Percentiles rank a stretch among this genome's conserved stretches.
These are phyloP conservation scores for Copromyces sp. DNA, from an alignment of 495 filamentous ascomycete species.

Conservation along the genomic window DNA sequence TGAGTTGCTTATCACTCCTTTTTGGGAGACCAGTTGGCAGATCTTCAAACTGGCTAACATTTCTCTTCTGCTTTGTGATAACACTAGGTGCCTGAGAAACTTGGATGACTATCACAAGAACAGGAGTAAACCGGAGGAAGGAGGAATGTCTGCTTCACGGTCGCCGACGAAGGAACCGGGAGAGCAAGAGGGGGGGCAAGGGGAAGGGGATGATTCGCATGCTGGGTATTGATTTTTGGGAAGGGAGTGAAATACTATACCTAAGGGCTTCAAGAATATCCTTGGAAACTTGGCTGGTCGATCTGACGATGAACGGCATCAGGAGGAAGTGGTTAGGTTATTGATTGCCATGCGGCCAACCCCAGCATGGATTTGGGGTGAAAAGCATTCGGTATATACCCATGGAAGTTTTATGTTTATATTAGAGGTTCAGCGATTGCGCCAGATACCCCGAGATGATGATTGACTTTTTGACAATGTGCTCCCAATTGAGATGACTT, in stretches of 20 bases:
- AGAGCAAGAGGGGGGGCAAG: neutral
- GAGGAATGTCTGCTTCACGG: neutral
- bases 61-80: neutral
- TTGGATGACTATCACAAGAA: neutral
- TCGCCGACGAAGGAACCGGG: neutral
- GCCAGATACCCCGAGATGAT: neutral
- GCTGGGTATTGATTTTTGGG: neutral
- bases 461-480: neutral
- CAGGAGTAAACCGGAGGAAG: neutral
- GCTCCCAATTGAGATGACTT: neutral
- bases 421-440: neutral
- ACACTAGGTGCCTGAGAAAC: neutral
- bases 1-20: conserved; percentile 2
- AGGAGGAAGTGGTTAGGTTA: neutral
- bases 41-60: neutral
- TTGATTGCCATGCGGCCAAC: neutral
- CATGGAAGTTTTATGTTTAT: neutral
- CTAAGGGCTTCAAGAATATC: neutral
- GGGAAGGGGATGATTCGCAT: neutral
- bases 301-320: neutral
- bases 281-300: neutral
- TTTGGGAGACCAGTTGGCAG: neutral
- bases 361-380: neutral
- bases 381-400: neutral
- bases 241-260: neutral